phyloP scores from a whole-genome alignment of 2,329 filamentous ascomycete species.

The Penicillium sp. region DNA sequence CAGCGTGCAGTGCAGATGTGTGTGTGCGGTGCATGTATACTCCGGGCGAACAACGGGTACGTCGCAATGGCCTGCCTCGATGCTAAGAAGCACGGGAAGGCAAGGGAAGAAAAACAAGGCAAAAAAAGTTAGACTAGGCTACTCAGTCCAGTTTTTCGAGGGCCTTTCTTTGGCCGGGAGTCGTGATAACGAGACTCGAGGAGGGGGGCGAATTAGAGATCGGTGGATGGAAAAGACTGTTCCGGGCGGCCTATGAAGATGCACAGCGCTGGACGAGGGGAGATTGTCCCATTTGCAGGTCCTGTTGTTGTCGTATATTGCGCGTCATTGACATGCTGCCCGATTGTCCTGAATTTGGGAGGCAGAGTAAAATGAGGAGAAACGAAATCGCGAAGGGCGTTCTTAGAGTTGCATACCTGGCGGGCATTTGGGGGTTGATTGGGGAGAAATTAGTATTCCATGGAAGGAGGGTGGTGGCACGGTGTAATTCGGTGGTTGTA shows the following conservation, averaged over 20 bases:
- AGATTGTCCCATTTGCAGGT: conserved; percentile 11
- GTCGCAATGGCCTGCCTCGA: neutral
- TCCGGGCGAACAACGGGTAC: conserved; percentile 1
- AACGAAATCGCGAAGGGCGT: conserved; percentile 9
- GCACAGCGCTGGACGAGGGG: conserved; percentile 9
- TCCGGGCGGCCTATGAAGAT: conserved; percentile 22
- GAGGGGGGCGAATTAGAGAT: conserved; percentile 25
- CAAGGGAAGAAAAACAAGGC: neutral
- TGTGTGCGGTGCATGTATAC: conserved; percentile 13
- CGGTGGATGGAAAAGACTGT: conserved; percentile 18
- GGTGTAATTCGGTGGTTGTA: conserved; percentile 31
- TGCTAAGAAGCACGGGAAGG: neutral
- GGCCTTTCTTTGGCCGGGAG: neutral
- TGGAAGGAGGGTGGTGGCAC: conserved; percentile 31
- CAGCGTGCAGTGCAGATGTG: conserved; percentile 8
- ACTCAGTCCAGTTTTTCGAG: neutral
- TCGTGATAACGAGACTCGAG: conserved; percentile 20
- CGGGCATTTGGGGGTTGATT: neutral
- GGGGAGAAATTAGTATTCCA: conserved; percentile 1
- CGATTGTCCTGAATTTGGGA: conserved; percentile 18
- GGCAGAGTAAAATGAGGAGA: neutral
- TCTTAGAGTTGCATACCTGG: conserved; percentile 11
- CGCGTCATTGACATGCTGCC: conserved; percentile 32
- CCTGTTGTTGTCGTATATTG: conserved; percentile 17
- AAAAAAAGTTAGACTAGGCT: neutral